Percentiles rank a stretch among this genome's conserved stretches.
phyloP scores from a whole-genome alignment of 495 filamentous ascomycete genomes.

The Lasiosphaeria miniovina region DNA sequence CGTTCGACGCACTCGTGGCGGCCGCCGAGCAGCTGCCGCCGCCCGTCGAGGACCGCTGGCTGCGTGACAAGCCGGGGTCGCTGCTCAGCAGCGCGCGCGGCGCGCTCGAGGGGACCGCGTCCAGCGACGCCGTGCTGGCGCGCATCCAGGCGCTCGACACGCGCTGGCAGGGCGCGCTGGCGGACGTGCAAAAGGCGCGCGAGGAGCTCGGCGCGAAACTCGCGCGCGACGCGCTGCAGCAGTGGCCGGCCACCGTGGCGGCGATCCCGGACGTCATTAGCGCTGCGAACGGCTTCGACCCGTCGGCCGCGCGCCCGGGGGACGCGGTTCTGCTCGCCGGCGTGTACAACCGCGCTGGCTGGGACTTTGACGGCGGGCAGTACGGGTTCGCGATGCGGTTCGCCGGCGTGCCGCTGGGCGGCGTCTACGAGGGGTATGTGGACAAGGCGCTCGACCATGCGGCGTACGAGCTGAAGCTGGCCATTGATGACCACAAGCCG shows the following conservation, averaged over 20 bases:
- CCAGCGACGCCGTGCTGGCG: constrained; percentile 1
- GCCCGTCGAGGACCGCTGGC: constrained; percentile 6
- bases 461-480: constrained; percentile 10
- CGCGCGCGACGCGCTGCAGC: not conserved
- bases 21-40: constrained; percentile 3
- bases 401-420: constrained; percentile 17
- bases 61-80: constrained; percentile 1
- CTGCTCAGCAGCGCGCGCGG: constrained; percentile 3
- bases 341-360: constrained; percentile 9
- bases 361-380: constrained; percentile 12
- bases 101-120: not conserved
- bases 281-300: constrained; percentile 2
- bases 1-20: constrained; percentile 1
- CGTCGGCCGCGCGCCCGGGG: constrained; percentile 6
- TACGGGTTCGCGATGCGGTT: constrained; percentile 18
- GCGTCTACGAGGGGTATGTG: constrained; percentile 4
- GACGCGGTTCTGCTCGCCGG: constrained; percentile 3
- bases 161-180: constrained; percentile 8
- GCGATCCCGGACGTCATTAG: not conserved
- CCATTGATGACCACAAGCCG: constrained; percentile 7
- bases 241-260: constrained; percentile 4
- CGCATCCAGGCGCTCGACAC: constrained; percentile 4
- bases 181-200: constrained; percentile 1
- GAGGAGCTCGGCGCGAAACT: constrained; percentile 3
- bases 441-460: constrained; percentile 10